Base-by-base conservation (phyloP, 805 yeast species). In the Kodamaea kakaduensis region DNA sequence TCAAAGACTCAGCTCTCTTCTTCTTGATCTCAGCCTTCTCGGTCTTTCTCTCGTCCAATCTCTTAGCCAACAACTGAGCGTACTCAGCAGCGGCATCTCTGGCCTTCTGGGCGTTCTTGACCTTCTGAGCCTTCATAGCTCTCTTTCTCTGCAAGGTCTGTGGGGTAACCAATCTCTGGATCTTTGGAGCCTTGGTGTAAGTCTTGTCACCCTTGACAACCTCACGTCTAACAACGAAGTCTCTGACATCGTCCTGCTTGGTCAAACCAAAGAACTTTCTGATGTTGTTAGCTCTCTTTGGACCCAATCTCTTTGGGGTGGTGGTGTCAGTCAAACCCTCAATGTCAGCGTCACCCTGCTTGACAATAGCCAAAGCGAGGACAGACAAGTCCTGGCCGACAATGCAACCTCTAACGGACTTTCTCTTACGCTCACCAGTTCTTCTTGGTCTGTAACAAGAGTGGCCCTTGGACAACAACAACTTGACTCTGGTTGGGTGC, bases 61-160 rank as follows among this genome's bases (percentile, higher is more conserved):
- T 90, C 78, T 87, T 77, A 68, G 99, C 97, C 71, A 93, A 80
- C 68, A 93, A 79, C 77, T 89, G 95, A 67, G 97, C 95, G 83
- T 93, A 93, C 76, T 93, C 98, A 67, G 97, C 95, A 73, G 99
- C 98, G 76, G 95, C 96, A 73, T 93, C 97, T 87, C 95, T 88
- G 77, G 88, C 96, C 65, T 86, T 88, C 80, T 87, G 95, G 70
- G 97, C 97, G 73, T 86, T 85, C 78, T 81, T 85, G 70, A 85
- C 76, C 84, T 93, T 93, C 75, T 81, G 75, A 61, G 96, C 81
- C 71, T 78, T 84, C 70, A 85, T 82, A 68, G 86, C 89, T 77
- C 97, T 85, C 94, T 93, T 93, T 83, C 96, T 90, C 80, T 90
- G 97, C 71, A 93, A 80, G 66, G 87, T 84, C 77, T 93, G 97